These are phyloP conservation scores for Pythium pectinolyticum DNA, from an alignment of 352 stramenopile species.

Conservation along the genomic window DNA sequence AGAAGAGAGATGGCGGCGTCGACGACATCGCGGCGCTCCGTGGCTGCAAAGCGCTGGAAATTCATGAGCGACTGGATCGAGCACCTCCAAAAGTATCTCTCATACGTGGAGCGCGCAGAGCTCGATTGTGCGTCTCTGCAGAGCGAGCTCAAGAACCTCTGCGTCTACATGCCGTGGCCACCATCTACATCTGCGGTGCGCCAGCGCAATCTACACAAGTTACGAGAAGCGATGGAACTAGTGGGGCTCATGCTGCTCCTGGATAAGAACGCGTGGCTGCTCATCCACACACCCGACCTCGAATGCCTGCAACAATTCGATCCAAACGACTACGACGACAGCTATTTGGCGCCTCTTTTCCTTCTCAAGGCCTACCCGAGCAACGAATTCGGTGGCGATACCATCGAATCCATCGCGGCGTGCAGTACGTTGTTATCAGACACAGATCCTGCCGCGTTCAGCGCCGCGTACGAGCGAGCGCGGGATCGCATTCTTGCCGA, in stretches of 20 bases:
- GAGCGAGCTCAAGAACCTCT: slow-evolving; percentile 19
- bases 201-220: background rate
- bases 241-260: slow-evolving; percentile 15
- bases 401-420: slow-evolving; percentile 9
- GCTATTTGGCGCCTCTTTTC: slow-evolving; percentile 13
- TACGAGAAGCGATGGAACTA: slow-evolving; percentile 24
- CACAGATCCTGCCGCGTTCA: background rate
- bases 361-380: slow-evolving; percentile 14
- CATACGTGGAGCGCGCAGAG: slow-evolving; percentile 22
- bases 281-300: background rate
- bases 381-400: background rate
- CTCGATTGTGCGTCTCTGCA: slow-evolving; percentile 15
- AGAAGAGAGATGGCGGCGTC: no score
- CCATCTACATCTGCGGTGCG: slow-evolving; percentile 2
- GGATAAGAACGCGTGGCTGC: slow-evolving; percentile 9
- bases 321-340: slow-evolving; percentile 18
- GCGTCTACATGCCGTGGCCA: slow-evolving; percentile 22
- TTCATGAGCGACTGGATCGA: slow-evolving; percentile 17
- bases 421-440: background rate
- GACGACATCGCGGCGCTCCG: no score
- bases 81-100: slow-evolving; percentile 16
- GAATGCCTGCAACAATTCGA: slow-evolving; percentile 7
- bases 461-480: background rate
- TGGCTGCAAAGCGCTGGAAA: background rate
- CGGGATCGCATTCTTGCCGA: background rate